These are phyloP conservation scores for Phanerochaete sordida DNA, from an alignment of 768 basidiomycete species.

Conservation along the genomic window DNA sequence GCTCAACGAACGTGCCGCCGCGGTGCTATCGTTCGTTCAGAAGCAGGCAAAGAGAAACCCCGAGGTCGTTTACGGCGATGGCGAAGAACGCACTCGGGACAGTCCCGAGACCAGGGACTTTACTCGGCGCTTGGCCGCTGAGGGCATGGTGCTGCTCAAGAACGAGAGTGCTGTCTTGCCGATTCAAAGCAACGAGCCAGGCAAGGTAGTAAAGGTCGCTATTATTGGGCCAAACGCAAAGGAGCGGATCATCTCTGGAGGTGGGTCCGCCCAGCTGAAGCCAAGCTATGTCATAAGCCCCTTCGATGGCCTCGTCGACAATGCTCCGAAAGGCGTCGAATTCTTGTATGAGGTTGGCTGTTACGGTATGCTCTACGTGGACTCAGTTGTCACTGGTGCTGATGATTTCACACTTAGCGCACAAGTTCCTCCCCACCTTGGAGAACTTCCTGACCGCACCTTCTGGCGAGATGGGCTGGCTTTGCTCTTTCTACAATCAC, in stretches of 20 bases:
- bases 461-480: constrained; percentile 56
- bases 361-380: constrained; percentile 42
- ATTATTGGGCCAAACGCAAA: constrained; percentile 70
- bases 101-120: constrained; percentile 49
- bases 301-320: constrained; percentile 52
- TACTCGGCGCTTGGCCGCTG: constrained; percentile 52
- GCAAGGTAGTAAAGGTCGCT: constrained; percentile 45
- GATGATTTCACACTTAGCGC: constrained; percentile 34
- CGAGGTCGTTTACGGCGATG: constrained; percentile 61
- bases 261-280: constrained; percentile 70
- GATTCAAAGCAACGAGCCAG: constrained; percentile 28
- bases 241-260: constrained; percentile 65
- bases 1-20: constrained; percentile 47
- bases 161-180: constrained; percentile 59
- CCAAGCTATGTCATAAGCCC: constrained; percentile 64
- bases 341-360: constrained; percentile 61
- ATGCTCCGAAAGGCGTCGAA: constrained; percentile 45
- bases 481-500: constrained; percentile 59
- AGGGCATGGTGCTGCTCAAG: constrained; percentile 65
- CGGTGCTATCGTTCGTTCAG: constrained; percentile 55
- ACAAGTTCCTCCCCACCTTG: constrained; percentile 69
- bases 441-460: constrained; percentile 53
- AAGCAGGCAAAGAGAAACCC: constrained; percentile 51
- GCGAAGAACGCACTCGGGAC: constrained; percentile 52
- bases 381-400: neutral